These are phyloP conservation scores for Pistacia atlantica DNA, from an alignment of 345 rosid species.

Conservation along the genomic window DNA sequence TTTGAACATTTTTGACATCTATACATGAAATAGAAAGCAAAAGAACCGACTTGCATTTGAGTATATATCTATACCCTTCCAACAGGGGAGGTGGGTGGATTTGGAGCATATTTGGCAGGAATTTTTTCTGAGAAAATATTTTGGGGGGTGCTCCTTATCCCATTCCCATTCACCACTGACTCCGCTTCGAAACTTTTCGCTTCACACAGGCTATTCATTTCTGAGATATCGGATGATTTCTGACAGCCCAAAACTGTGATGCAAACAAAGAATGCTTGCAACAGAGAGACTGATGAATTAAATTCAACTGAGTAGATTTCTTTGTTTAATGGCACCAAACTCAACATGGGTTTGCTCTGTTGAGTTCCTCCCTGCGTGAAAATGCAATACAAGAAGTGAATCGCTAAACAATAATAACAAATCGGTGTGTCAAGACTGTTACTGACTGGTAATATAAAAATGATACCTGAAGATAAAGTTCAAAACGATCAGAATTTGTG, in stretches of 20 bases:
- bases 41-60: conserved; percentile 1
- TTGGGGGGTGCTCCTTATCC: conserved; percentile 13
- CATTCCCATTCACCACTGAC: conserved; percentile 19
- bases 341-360: conserved; percentile 48
- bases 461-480: conserved; percentile 64
- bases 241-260: conserved; percentile 50
- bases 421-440: background rate
- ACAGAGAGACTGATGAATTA: conserved; percentile 49
- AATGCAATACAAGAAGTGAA: conserved; percentile 8
- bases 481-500: conserved; percentile 35
- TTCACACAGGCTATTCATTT: conserved; percentile 15
- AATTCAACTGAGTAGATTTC: conserved; percentile 74
- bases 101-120: conserved; percentile 53
- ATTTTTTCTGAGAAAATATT: conserved; percentile 15
- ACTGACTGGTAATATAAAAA: background rate
- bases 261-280: conserved; percentile 75
- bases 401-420: background rate
- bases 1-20: conserved; percentile 15
- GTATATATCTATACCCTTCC: conserved; percentile 57
- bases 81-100: conserved; percentile 82
- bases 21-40: conserved; percentile 13
- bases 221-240: conserved; percentile 37
- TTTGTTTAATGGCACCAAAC: conserved; percentile 49
- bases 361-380: conserved; percentile 41
- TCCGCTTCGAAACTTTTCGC: conserved; percentile 26